phyloP scores from a whole-genome alignment of 768 basidiomycete species.

The Leccinum truebloodii region DNA sequence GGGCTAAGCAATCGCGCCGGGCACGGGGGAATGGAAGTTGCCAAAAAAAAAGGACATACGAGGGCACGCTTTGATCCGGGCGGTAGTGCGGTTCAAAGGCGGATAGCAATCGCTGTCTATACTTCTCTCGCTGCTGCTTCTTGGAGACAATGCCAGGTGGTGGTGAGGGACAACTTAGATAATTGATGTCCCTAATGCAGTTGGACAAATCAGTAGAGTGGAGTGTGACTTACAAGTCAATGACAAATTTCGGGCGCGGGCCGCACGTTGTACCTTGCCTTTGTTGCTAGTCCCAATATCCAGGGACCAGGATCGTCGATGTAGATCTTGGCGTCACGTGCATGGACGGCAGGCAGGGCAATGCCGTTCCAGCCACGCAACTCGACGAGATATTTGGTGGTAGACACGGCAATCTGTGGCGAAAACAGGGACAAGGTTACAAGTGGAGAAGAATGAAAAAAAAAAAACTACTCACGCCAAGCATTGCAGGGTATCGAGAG shows the following conservation, averaged over 20 bases:
- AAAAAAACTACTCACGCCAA: conserved; percentile 56
- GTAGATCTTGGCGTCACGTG: conserved; percentile 89
- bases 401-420: conserved; percentile 78
- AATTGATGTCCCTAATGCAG: conserved; percentile 68
- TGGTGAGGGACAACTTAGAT: conserved; percentile 81
- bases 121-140: conserved; percentile 81
- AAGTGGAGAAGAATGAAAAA: not conserved
- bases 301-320: conserved; percentile 97
- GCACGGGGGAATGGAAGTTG: not conserved
- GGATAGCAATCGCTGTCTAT: conserved; percentile 66
- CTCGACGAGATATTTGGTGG: conserved; percentile 90
- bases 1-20: too few species aligned
- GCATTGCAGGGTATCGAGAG: conserved; percentile 88
- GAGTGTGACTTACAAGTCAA: conserved; percentile 67
- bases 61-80: conserved; percentile 83
- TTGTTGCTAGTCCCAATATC: conserved; percentile 88
- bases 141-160: conserved; percentile 71
- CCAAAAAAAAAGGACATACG: conserved; percentile 39
- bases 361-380: conserved; percentile 92
- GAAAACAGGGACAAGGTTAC: conserved; percentile 5
- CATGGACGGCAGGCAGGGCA: conserved; percentile 78
- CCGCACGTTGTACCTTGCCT: conserved; percentile 77
- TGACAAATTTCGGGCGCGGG: conserved; percentile 78
- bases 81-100: conserved; percentile 88
- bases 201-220: not conserved